Evolutionary conservation across 768 basidiomycete species (phyloP), one percentile per base, ranked within the genome.

Genomic region (Pisolithus marmoratus): DNA sequence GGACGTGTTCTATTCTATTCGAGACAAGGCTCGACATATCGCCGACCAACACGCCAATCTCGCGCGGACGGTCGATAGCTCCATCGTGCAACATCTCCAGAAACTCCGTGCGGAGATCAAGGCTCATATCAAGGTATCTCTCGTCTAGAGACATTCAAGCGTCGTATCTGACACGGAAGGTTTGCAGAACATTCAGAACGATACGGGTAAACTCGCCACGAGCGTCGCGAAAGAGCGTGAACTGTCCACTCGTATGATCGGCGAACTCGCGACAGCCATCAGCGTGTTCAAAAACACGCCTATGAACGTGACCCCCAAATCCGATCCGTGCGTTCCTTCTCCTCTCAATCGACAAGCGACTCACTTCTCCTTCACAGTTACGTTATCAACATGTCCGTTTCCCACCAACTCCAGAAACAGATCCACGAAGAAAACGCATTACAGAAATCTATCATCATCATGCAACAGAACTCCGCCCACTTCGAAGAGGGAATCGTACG

Each of bases 401-500:
- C 76, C 19, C 84, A 80, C 48, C 93, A 96, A 66, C 82, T 96
- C 15, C 80, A 84, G 56, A 90, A 89, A 59, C 94, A 97, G 72
- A 90, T 97, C 42, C 84, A 93, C 70, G 95, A 96, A 71, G 96
- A 99, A 71, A 99, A 99, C 65, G 84, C 94, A 0, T 83, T 99
- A 14, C 95, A 99, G 71, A 99, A 98, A 68, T 90, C 87, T 2
- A 90, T 97, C 62, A 85, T 99, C 63, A 94, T 99, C 68, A 97
- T 95, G 83, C 95, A 99, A 61, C 93, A 94, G 58, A 95, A 95
- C 66, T 90, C 87, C 15, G 95, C 94, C 20, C 87, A 94, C 65
- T 99, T 99, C 60, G 96, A 98, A 69, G 90, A 92, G 58, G 94
- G 94, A 48, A 90, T 99, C 60, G 92, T 99, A 24, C 88, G 90